Evolutionary conservation across 2,329 filamentous ascomycete species (phyloP).

Genomic region (Trichoderma sp.): DNA sequence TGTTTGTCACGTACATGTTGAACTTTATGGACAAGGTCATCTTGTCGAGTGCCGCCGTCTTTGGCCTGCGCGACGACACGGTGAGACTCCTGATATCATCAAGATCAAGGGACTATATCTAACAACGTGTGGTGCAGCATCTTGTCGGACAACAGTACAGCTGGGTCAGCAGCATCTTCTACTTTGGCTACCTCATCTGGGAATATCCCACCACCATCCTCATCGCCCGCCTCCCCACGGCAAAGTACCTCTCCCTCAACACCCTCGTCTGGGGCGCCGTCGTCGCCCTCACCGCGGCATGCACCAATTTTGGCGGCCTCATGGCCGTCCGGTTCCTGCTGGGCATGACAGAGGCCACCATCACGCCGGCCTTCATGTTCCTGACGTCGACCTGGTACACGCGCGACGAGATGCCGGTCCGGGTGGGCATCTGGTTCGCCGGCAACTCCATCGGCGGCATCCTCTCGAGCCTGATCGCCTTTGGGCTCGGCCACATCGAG

Average conservation of each 20-base stretch:
- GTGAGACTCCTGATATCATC: constrained; percentile 30
- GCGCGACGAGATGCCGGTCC: constrained; percentile 48
- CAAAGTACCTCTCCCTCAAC: constrained; percentile 50
- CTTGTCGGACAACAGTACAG: constrained; percentile 56
- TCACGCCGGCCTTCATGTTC: constrained; percentile 56
- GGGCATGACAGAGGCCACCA: constrained; percentile 56
- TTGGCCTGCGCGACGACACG: constrained; percentile 54
- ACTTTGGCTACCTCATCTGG: constrained; percentile 52
- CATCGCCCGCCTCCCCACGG: constrained; percentile 50
- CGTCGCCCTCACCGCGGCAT: constrained; percentile 48
- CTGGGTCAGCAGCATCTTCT: constrained; percentile 58
- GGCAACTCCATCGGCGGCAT: constrained; percentile 54
- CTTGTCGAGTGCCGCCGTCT: constrained; percentile 57
- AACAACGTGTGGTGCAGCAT: constrained; percentile 29
- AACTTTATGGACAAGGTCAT: constrained; percentile 65
- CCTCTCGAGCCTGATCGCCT: constrained; percentile 54
- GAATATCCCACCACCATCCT: constrained; percentile 53
- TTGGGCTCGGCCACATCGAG: constrained; percentile 57
- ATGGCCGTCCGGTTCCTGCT: constrained; percentile 55
- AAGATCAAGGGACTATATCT: neutral
- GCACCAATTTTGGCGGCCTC: constrained; percentile 50
- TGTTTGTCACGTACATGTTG: constrained; percentile 60
- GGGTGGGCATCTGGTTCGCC: constrained; percentile 60
- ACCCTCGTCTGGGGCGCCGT: constrained; percentile 53
- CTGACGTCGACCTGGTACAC: constrained; percentile 58